Evolutionary conservation across 163 green algal species (phyloP).

Genomic region (Scenedesmus sp.): DNA sequence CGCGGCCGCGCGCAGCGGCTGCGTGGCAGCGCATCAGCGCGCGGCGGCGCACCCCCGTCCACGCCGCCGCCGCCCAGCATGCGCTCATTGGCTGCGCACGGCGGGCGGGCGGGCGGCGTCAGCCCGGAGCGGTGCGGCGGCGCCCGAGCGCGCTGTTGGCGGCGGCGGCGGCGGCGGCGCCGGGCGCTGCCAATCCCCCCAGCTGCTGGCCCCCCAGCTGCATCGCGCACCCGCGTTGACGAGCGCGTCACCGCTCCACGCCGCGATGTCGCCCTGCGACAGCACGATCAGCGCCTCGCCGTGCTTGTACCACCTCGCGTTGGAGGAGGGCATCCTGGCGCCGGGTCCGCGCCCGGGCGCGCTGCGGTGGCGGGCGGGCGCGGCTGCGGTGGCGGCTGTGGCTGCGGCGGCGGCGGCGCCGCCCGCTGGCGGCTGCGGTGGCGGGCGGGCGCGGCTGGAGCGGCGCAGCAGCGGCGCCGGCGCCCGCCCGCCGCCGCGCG

Average conservation of each 20-base stretch:
- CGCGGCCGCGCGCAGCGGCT: too few species aligned
- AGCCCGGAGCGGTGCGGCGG: too few species aligned
- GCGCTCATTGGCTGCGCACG: conserved; percentile 69
- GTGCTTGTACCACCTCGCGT: conserved; percentile 47
- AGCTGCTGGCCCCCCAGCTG: background rate
- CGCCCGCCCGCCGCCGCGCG: too few species aligned
- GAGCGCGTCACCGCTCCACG: conserved; percentile 77
- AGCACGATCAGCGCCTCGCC: conserved; percentile 38
- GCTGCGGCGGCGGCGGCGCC: too few species aligned
- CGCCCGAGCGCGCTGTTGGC: too few species aligned
- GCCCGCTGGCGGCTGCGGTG: too few species aligned
- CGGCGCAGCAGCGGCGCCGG: background rate
- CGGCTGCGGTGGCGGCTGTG: too few species aligned
- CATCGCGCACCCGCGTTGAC: conserved; percentile 85
- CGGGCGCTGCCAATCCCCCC: background rate
- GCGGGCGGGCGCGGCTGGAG: too few species aligned
- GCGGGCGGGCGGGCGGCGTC: too few species aligned
- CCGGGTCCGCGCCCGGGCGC: too few species aligned
- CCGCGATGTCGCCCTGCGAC: conserved; percentile 73
- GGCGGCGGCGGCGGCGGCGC: too few species aligned
- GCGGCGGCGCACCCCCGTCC: conserved; percentile 65
- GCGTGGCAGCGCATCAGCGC: background rate
- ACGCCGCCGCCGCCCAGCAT: conserved; percentile 89
- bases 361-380: too few species aligned
- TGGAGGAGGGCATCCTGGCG: conserved; percentile 41